A percentile compares a stretch with the other conserved stretches of the same genome.
Evolutionary conservation across 1,284 basidiomycete species (phyloP).

Genomic region (Sporisorium sorghi): DNA sequence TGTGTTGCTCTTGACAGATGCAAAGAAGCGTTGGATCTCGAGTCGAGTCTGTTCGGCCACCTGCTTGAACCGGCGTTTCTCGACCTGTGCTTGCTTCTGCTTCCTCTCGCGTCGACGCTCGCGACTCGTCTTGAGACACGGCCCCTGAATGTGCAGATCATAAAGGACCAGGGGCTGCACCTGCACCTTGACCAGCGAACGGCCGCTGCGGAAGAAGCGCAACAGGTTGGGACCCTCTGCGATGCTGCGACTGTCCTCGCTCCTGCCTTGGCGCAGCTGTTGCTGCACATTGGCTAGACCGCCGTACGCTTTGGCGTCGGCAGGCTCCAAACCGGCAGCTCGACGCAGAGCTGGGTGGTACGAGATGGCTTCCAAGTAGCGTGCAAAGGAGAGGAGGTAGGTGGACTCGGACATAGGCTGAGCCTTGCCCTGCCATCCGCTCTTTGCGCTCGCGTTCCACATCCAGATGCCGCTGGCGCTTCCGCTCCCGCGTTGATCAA

Average conservation of each 20-base stretch:
- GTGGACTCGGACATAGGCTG: slow-evolving; percentile 56
- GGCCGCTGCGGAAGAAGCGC: slow-evolving; percentile 54
- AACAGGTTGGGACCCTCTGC: slow-evolving; percentile 44
- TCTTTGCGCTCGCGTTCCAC: slow-evolving; percentile 54
- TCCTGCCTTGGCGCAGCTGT: slow-evolving; percentile 41
- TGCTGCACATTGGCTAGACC: slow-evolving; percentile 41
- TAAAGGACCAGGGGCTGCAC: slow-evolving; percentile 51
- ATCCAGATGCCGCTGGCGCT: slow-evolving; percentile 53
- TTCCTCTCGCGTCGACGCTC: slow-evolving; percentile 27
- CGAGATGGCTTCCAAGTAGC: slow-evolving; percentile 59
- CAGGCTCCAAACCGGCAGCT: slow-evolving; percentile 40
- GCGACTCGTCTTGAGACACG: slow-evolving; percentile 39
- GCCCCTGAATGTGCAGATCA: slow-evolving; percentile 57
- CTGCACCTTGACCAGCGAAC: slow-evolving; percentile 56
- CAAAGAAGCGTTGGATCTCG: slow-evolving; percentile 62
- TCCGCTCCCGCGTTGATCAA: slow-evolving; percentile 30
- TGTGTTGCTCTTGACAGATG: slow-evolving; percentile 52
- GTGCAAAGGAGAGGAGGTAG: slow-evolving; percentile 60
- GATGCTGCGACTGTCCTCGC: slow-evolving; percentile 43
- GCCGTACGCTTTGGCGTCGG: slow-evolving; percentile 32
- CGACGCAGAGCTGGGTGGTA: slow-evolving; percentile 55
- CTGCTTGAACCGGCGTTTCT: slow-evolving; percentile 29
- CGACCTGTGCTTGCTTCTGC: slow-evolving; percentile 29
- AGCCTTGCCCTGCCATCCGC: slow-evolving; percentile 48
- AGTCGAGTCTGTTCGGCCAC: slow-evolving; percentile 49